Percentiles rank a stretch among this genome's conserved stretches.
These are phyloP conservation scores for Austroboletus olivaceoglutinosus DNA, from an alignment of 1,284 basidiomycete genomes.

Conservation along the genomic window DNA sequence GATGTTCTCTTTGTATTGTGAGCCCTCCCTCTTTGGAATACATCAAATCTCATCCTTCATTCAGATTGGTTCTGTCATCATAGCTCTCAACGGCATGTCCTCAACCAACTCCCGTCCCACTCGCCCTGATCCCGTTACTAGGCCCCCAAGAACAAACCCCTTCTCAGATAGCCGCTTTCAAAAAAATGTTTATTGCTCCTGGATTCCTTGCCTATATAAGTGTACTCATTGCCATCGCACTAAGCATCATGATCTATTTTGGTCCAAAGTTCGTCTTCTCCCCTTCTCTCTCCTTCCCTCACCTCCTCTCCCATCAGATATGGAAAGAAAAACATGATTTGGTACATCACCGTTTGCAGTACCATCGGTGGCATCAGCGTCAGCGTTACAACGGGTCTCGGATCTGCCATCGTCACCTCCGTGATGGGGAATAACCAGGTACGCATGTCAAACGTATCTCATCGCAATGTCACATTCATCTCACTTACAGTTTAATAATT, in stretches of 20 bases:
- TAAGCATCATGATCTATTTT: constrained; percentile 76
- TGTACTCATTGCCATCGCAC: constrained; percentile 58
- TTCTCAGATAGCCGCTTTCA: constrained; percentile 78
- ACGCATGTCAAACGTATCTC: constrained; percentile 13
- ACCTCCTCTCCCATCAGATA: constrained; percentile 43
- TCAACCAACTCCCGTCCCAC: background rate
- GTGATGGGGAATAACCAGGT: constrained; percentile 87
- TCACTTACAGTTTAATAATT: constrained; percentile 59
- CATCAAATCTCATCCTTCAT: constrained; percentile 2
- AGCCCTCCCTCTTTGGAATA: constrained; percentile 24
- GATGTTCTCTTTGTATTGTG: constrained; percentile 85
- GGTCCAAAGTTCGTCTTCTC: constrained; percentile 58
- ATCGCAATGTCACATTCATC: background rate
- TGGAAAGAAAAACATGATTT: constrained; percentile 93
- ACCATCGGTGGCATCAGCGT: constrained; percentile 97
- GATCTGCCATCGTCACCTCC: constrained; percentile 85
- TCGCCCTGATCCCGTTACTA: constrained; percentile 25
- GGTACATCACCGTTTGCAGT: constrained; percentile 93
- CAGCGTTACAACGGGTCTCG: constrained; percentile 93
- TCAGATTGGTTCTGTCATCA: constrained; percentile 83
- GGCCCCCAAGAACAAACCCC: constrained; percentile 81
- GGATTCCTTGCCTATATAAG: constrained; percentile 83
- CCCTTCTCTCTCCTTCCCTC: background rate
- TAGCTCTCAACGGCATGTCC: constrained; percentile 67
- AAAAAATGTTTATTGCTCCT: constrained; percentile 81